A percentile compares a stretch with the other conserved stretches of the same genome.
Evolutionary conservation across 208 protist genomes (phyloP).

Genomic region (Strigomonas culicis): DNA sequence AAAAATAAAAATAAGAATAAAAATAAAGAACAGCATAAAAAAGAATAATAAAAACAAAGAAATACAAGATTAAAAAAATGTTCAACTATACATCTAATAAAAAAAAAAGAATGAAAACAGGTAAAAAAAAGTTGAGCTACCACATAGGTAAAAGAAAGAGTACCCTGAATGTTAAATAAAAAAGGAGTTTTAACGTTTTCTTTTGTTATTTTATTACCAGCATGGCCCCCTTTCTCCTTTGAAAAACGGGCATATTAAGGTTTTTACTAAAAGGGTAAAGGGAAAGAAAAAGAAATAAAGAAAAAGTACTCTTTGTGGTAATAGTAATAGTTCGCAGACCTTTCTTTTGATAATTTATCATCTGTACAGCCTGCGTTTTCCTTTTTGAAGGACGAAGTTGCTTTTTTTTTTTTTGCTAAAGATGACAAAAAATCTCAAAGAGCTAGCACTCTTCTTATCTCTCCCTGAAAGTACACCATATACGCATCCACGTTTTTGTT

Average conservation of each 20-base stretch:
- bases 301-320: neutral
- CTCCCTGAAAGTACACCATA: no score
- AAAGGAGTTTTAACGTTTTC: no score
- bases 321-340: no score
- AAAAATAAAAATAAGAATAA: neutral
- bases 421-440: no score
- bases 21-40: neutral
- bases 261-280: neutral
- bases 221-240: neutral
- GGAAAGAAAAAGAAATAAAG: neutral
- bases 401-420: neutral
- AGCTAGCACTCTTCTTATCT: no score
- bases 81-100: neutral
- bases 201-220: constrained; percentile 8
- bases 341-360: no score
- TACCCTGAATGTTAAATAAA: neutral
- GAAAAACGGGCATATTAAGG: neutral
- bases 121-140: neutral
- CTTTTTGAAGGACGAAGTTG: neutral
- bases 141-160: neutral
- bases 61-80: neutral
- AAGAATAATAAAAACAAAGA: neutral
- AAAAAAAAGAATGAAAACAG: neutral
- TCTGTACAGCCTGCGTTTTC: no score
- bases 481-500: neutral